phyloP scores from a whole-genome alignment of 2,329 filamentous ascomycete genomes.

The Akanthomyces dipterigenus region DNA sequence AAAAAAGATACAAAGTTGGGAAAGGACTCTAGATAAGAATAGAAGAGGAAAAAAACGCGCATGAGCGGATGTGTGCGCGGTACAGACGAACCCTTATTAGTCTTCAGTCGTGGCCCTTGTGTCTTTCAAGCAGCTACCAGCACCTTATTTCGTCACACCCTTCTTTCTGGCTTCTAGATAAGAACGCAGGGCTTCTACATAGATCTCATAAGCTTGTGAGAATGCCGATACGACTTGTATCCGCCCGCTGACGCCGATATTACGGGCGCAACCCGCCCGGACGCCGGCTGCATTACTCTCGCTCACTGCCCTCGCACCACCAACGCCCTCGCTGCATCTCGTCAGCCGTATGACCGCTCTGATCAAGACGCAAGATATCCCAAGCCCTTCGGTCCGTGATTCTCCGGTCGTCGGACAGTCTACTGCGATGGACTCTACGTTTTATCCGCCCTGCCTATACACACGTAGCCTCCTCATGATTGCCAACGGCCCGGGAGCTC shows the following conservation, averaged over 20 bases:
- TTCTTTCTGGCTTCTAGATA: neutral
- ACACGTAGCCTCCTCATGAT: too few species aligned
- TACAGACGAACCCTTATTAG: neutral
- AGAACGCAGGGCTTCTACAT: neutral
- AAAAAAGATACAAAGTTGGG: neutral
- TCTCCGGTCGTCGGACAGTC: neutral
- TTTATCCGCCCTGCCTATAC: neutral
- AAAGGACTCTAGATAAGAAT: neutral
- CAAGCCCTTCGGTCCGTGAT: neutral
- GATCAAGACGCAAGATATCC: neutral
- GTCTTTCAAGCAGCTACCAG: neutral
- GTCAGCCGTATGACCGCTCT: neutral
- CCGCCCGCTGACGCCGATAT: conserved; percentile 4
- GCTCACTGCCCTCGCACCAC: neutral
- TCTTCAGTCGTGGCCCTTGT: neutral
- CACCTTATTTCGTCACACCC: neutral
- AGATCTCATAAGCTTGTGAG: conserved; percentile 4
- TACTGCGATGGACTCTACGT: neutral
- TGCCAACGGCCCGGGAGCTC: conserved; percentile 1
- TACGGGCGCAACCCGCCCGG: neutral
- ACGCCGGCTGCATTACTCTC: neutral
- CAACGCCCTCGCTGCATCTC: neutral
- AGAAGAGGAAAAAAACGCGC: neutral
- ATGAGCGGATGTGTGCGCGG: neutral
- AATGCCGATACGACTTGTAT: neutral